Conservation (phyloP, 345 rosid species). For the Triadica sebifera region DNA sequence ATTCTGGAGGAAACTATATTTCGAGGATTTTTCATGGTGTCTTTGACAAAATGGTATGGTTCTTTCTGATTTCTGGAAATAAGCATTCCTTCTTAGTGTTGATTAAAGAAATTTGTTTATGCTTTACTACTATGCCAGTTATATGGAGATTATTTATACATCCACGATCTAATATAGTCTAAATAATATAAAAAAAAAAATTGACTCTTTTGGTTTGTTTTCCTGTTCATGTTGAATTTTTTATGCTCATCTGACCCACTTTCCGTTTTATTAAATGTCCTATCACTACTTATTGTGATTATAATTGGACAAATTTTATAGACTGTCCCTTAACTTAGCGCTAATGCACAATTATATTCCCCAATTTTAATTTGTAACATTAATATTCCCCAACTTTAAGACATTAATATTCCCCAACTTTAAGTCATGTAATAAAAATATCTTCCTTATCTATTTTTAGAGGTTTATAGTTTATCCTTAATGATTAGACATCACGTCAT, state of each 20-base stretch:
- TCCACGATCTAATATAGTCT: not conserved
- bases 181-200: not conserved
- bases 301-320: no score
- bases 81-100: slow-evolving; percentile 8
- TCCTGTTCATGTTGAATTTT: not conserved
- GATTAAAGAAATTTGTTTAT: not conserved
- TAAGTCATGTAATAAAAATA: no score
- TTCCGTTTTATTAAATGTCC: not conserved
- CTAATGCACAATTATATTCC: no score
- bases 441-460: no score
- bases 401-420: no score
- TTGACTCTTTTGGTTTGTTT: not conserved
- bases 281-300: not conserved
- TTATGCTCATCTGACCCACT: not conserved
- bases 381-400: no score
- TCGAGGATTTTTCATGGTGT: slow-evolving; percentile 93
- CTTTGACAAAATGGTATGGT: slow-evolving; percentile 83
- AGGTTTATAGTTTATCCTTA: no score
- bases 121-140: not conserved
- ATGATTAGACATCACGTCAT: no score
- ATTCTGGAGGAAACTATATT: slow-evolving; percentile 89
- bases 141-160: not conserved
- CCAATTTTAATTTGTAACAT: no score
- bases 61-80: slow-evolving; percentile 4
- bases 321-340: no score